phyloP scores from a whole-genome alignment of 345 rosid species.

The Eucalyptus pauciflora region DNA sequence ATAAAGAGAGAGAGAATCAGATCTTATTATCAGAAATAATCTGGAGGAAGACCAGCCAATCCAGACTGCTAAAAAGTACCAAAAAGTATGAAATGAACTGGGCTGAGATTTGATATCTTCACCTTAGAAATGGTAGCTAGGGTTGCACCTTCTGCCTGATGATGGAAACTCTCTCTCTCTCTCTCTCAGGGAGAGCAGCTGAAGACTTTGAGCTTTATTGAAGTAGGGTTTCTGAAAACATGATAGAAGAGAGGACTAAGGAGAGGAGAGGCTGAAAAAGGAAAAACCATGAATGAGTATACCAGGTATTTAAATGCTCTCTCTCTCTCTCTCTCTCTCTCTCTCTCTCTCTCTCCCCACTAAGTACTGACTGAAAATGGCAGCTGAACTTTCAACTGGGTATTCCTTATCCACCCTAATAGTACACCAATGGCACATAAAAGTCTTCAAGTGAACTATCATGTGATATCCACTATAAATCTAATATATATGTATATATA shows the following conservation, averaged over 20 bases:
- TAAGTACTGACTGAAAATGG: not conserved
- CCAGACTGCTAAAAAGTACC: not conserved
- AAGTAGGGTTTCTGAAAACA: not conserved
- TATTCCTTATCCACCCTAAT: conserved; percentile 2
- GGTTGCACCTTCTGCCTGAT: not conserved
- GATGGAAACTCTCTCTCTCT: not conserved
- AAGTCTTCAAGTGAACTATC: not conserved
- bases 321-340: not conserved
- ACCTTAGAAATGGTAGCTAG: not conserved
- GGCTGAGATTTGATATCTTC: not conserved
- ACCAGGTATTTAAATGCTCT: conserved; percentile 13
- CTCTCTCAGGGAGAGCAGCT: not conserved
- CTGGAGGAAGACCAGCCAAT: not conserved
- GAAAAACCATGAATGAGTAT: conserved; percentile 19
- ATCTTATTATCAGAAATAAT: not conserved
- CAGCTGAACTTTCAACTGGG: not conserved
- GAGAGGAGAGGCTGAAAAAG: conserved; percentile 21
- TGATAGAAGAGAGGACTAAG: not conserved
- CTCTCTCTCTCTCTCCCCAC: not conserved
- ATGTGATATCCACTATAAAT: not conserved
- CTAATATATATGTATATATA: not conserved
- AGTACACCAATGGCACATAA: not conserved
- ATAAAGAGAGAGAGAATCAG: not conserved
- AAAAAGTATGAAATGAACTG: not conserved
- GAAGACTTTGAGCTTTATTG: conserved; percentile 12